Percentiles rank a stretch among this genome's conserved stretches.
phyloP scores from a whole-genome alignment of 306 rosid genomes.

The Myrica gale region DNA sequence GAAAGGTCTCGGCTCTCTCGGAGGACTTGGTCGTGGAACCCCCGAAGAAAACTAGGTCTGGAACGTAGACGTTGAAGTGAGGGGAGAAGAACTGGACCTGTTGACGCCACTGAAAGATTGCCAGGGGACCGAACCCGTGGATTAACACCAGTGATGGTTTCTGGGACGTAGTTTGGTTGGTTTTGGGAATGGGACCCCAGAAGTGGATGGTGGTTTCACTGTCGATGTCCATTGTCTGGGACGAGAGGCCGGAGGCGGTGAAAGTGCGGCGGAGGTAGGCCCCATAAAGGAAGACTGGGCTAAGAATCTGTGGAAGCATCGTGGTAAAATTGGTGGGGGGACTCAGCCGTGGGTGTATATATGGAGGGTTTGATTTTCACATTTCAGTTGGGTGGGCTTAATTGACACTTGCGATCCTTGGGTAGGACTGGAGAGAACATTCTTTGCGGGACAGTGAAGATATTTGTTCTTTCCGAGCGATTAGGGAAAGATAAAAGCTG shows the following conservation, averaged over 20 bases:
- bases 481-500: no score
- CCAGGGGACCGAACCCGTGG: conserved; percentile 84
- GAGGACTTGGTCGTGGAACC: conserved; percentile 51
- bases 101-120: conserved; percentile 82
- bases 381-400: no score
- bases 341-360: neutral
- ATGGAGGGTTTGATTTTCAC: neutral
- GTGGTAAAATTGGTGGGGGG: neutral
- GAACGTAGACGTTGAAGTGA: conserved; percentile 66
- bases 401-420: neutral
- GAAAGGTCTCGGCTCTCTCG: conserved; percentile 61
- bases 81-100: conserved; percentile 66
- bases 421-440: neutral
- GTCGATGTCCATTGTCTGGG: conserved; percentile 43
- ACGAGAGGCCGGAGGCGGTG: conserved; percentile 57
- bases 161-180: neutral
- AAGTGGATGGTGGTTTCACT: conserved; percentile 56
- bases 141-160: conserved; percentile 56
- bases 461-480: no score
- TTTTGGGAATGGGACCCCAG: conserved; percentile 57
- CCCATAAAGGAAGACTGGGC: conserved; percentile 48
- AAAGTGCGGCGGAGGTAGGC: conserved; percentile 71
- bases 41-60: conserved; percentile 83
- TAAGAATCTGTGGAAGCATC: conserved; percentile 64
- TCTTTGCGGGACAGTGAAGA: no score